Evolutionary conservation across 768 basidiomycete species (phyloP).

Genomic region (Daedalea quercina): DNA sequence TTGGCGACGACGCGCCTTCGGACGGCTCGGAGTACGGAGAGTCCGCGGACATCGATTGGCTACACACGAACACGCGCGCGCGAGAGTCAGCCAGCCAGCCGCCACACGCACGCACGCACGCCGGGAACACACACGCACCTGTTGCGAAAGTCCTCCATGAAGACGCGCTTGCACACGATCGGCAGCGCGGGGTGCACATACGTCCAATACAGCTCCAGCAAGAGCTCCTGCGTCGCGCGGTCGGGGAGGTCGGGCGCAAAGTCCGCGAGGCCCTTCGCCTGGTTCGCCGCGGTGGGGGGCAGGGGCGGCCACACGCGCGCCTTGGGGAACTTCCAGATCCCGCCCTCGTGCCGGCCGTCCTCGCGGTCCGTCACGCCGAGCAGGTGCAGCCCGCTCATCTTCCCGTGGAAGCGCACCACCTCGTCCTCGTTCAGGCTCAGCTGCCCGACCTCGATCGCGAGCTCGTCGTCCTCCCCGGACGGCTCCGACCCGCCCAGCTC

Average conservation of each 20-base stretch:
- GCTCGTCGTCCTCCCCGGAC: constrained; percentile 24
- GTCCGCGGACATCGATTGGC: constrained; percentile 14
- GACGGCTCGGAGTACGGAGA: constrained; percentile 25
- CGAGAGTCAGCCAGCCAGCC: neutral
- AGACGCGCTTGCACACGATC: constrained; percentile 63
- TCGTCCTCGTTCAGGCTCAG: constrained; percentile 63
- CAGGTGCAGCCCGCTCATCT: constrained; percentile 75
- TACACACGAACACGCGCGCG: constrained; percentile 30
- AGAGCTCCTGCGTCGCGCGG: constrained; percentile 50
- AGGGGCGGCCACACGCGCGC: constrained; percentile 85
- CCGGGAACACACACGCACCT: constrained; percentile 42
- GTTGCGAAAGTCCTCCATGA: constrained; percentile 49
- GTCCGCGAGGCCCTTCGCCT: constrained; percentile 30
- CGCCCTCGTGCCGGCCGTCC: constrained; percentile 57
- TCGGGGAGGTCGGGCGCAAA: constrained; percentile 44
- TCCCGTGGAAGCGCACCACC: constrained; percentile 83
- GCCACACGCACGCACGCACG: constrained; percentile 36
- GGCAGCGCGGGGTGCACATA: constrained; percentile 79
- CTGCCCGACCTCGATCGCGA: constrained; percentile 75
- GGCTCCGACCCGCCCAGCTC: constrained; percentile 28
- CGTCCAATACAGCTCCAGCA: constrained; percentile 73
- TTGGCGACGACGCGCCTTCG: constrained; percentile 16
- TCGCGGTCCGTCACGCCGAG: constrained; percentile 52
- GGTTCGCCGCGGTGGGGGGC: constrained; percentile 19
- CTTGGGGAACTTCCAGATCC: constrained; percentile 81